Conservation (phyloP, 345 rosid species). For the Boechera stricta region DNA sequence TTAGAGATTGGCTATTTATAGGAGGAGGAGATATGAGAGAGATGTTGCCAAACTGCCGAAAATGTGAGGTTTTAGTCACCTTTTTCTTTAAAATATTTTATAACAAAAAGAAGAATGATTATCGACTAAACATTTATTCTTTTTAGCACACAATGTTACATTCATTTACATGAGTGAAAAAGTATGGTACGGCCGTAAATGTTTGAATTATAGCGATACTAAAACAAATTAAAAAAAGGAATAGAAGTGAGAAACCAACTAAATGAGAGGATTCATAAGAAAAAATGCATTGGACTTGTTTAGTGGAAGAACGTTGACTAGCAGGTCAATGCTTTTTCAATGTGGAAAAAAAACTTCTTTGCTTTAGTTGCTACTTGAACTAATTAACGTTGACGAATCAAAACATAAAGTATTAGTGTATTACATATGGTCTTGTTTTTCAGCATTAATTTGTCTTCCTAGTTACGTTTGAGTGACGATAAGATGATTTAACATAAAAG, state of each 20-base stretch:
- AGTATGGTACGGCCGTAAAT: constrained; percentile 26
- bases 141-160: constrained; percentile 11
- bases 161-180: constrained; percentile 5
- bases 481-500: constrained; percentile 23
- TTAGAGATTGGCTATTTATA: constrained; percentile 33
- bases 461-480: constrained; percentile 28
- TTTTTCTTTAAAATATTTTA: constrained; percentile 8
- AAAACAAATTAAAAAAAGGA: constrained; percentile 1
- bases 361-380: constrained; percentile 33
- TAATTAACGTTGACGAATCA: constrained; percentile 41
- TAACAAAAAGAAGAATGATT: not conserved
- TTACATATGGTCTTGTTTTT: not conserved
- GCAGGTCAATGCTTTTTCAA: not conserved
- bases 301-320: constrained; percentile 32
- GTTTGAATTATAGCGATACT: constrained; percentile 18
- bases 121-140: not conserved
- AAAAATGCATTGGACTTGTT: constrained; percentile 32
- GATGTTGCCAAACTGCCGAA: constrained; percentile 26
- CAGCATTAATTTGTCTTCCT: no score
- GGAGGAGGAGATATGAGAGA: not conserved
- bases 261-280: not conserved
- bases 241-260: constrained; percentile 30
- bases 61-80: constrained; percentile 12
- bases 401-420: not conserved
- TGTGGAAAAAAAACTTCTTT: not conserved